Conservation (phyloP, 257 asterid genomes). For the Ajuga chamaepitys region DNA sequence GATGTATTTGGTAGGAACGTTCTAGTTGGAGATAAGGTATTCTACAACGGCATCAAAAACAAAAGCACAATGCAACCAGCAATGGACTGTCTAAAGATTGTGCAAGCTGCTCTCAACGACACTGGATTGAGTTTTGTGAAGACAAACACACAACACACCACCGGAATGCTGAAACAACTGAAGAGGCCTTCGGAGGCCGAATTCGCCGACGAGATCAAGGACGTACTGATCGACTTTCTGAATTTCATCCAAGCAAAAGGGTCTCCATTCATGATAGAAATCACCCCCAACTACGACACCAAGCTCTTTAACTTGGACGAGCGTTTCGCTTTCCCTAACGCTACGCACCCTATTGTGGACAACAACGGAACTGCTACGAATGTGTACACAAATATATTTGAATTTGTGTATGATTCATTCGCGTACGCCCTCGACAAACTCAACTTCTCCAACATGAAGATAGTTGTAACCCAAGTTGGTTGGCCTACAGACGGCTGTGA, state of each 20-base stretch:
- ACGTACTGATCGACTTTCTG: neutral
- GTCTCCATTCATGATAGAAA: conserved; percentile 10
- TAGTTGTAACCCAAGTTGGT: conserved; percentile 21
- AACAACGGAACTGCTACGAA: conserved; percentile 2
- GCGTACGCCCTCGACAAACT: conserved; percentile 27
- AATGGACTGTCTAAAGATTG: neutral
- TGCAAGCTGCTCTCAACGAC: conserved; percentile 11
- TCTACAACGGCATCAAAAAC: accelerated
- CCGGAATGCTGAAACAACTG: neutral
- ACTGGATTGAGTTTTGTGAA: conserved; percentile 4
- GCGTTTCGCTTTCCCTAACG: conserved; percentile 26
- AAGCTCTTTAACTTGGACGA: neutral
- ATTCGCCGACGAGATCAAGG: conserved; percentile 14
- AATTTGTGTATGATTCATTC: conserved; percentile 25
- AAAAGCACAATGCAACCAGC: accelerated
- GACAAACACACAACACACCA: neutral
- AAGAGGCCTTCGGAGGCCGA: conserved; percentile 38
- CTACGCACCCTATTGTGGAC: no score
- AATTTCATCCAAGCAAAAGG: neutral
- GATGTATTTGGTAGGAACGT: conserved; percentile 7
- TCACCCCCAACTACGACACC: conserved; percentile 11
- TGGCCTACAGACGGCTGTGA: conserved; percentile 50
- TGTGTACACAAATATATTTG: conserved; percentile 27
- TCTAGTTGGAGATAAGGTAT: neutral
- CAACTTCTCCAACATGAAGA: neutral